Percentiles rank a stretch among this genome's conserved stretches.
Evolutionary conservation across 208 protist species (phyloP).

Genomic region (Endotrypanum monterogeii): DNA sequence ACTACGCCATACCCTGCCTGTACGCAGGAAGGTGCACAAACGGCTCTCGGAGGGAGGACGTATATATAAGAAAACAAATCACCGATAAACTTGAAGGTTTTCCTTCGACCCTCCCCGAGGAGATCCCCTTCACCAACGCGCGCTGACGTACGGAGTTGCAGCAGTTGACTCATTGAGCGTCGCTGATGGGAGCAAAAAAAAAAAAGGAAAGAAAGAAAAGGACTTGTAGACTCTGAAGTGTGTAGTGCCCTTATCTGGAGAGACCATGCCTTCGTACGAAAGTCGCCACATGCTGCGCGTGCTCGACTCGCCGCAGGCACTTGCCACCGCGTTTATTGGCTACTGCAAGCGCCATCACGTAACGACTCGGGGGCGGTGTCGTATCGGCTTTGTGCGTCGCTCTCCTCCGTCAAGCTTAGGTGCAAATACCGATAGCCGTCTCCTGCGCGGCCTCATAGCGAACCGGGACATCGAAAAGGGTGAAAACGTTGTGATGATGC

Average conservation of each 20-base stretch:
- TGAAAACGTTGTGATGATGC: constrained; percentile 79
- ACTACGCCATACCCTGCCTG: neutral
- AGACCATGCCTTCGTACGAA: constrained; percentile 62
- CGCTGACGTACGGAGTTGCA: too few relatives aligned
- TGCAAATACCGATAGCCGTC: neutral
- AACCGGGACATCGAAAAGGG: constrained; percentile 72
- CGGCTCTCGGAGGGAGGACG: too few relatives aligned
- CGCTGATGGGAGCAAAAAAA: neutral
- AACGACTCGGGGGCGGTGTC: constrained; percentile 61
- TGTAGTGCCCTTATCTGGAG: neutral
- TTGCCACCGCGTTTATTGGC: constrained; percentile 54
- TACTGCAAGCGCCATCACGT: constrained; percentile 70
- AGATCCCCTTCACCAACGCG: too few relatives aligned
- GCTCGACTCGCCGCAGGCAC: constrained; percentile 42
- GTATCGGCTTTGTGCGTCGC: constrained; percentile 56
- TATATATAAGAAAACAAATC: neutral
- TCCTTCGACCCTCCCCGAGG: too few relatives aligned
- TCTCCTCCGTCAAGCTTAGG: constrained; percentile 8
- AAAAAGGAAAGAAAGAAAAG: neutral
- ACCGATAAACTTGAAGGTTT: too few relatives aligned
- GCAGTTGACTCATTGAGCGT: neutral
- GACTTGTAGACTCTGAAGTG: neutral
- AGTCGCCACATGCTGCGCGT: constrained; percentile 65
- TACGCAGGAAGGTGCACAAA: neutral
- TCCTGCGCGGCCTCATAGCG: constrained; percentile 73